A percentile compares a stretch with the other conserved stretches of the same genome.
These are phyloP conservation scores for Citrullus colocynthis DNA, from an alignment of 306 rosid genomes.

Conservation along the genomic window DNA sequence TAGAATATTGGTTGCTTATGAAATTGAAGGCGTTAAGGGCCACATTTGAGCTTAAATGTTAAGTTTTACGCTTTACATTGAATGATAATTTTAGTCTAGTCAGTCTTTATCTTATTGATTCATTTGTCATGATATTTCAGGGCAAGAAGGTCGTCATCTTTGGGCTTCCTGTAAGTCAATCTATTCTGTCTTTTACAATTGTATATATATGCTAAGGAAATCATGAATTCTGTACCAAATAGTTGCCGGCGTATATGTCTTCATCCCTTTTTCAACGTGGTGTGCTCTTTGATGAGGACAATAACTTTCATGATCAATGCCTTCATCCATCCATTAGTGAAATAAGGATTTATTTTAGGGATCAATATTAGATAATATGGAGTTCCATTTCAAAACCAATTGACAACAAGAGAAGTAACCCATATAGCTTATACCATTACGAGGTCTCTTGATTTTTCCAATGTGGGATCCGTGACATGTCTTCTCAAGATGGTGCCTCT, in stretches of 20 bases:
- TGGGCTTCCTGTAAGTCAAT: slow-evolving; percentile 82
- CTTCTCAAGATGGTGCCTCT: too few species aligned
- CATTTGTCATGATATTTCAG: slow-evolving; percentile 24
- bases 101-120: not conserved
- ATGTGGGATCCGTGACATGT: too few species aligned
- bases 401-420: too few species aligned
- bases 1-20: not conserved
- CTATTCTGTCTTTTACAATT: not conserved
- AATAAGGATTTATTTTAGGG: not conserved
- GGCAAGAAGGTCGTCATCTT: slow-evolving; percentile 80
- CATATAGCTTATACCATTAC: too few species aligned
- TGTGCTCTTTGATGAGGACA: not conserved
- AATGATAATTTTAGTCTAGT: not conserved
- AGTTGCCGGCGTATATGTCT: not conserved
- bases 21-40: not conserved
- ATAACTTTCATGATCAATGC: not conserved
- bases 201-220: not conserved
- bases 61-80: not conserved
- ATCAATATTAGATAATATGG: too few species aligned
- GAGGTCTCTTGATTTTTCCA: too few species aligned
- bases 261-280: not conserved
- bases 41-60: not conserved
- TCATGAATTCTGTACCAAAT: not conserved
- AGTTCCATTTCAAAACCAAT: too few species aligned
- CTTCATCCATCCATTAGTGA: not conserved